phyloP scores from a whole-genome alignment of 257 asterid genomes.

The Handroanthus guayacan region DNA sequence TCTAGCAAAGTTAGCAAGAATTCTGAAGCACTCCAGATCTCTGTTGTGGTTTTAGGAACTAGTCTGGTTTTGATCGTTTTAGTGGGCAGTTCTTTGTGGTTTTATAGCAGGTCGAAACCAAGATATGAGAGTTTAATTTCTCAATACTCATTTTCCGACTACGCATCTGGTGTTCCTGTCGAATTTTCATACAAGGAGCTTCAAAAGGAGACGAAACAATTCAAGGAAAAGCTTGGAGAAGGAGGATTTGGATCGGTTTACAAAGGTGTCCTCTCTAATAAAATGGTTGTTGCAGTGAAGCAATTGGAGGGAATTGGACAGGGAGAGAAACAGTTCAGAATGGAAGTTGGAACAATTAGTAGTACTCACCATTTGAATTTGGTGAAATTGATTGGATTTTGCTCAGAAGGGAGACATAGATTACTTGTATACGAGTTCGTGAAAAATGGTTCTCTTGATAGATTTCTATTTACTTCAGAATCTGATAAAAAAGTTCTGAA shows the following conservation, averaged over 20 bases:
- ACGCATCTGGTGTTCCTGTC: slow-evolving; percentile 80
- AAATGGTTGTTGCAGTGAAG: slow-evolving; percentile 55
- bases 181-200: slow-evolving; percentile 57
- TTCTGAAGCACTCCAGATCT: slow-evolving; percentile 46
- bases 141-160: slow-evolving; percentile 67
- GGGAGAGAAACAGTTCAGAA: slow-evolving; percentile 58
- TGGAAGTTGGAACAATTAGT: slow-evolving; percentile 59
- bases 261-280: slow-evolving; percentile 44
- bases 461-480: slow-evolving; percentile 36
- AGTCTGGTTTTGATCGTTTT: slow-evolving; percentile 48
- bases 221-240: slow-evolving; percentile 47
- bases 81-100: slow-evolving; percentile 49
- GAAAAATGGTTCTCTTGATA: slow-evolving; percentile 58
- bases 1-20: slow-evolving; percentile 18
- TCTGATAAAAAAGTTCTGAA: slow-evolving; percentile 26
- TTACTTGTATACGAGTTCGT: slow-evolving; percentile 60
- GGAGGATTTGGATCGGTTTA: slow-evolving; percentile 57
- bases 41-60: slow-evolving; percentile 48
- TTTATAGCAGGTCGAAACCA: slow-evolving; percentile 47
- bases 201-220: slow-evolving; percentile 38
- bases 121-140: slow-evolving; percentile 54
- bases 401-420: slow-evolving; percentile 51
- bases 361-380: slow-evolving; percentile 60
- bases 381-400: slow-evolving; percentile 57
- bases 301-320: slow-evolving; percentile 48